A percentile compares a stretch with the other conserved stretches of the same genome.
These are phyloP conservation scores for Olyra latifolia DNA, from an alignment of 176 grass and related monocot genomes.

Conservation along the genomic window DNA sequence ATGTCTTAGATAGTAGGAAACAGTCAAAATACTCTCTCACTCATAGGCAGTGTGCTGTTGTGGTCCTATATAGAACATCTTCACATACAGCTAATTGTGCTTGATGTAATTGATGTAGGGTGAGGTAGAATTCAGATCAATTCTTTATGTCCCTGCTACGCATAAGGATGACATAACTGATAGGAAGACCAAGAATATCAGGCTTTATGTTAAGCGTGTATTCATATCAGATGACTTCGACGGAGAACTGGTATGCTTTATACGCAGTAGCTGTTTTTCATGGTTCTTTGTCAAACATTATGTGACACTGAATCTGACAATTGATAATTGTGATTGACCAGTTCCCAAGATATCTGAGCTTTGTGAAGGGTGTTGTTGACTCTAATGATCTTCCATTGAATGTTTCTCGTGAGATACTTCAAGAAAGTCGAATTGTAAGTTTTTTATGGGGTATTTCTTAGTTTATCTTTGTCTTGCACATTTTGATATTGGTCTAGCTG, in stretches of 20 bases:
- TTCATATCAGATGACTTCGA: constrained; percentile 99
- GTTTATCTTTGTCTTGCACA: not conserved
- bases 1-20: not conserved
- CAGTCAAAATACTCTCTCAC: not conserved
- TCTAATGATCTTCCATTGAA: constrained; percentile 98
- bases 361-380: constrained; percentile 98
- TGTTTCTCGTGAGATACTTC: constrained; percentile 97
- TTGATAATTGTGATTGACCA: constrained; percentile 34
- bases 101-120: constrained; percentile 56
- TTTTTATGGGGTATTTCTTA: constrained; percentile 5
- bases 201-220: constrained; percentile 92
- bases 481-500: not conserved
- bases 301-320: not conserved
- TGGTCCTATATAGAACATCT: not conserved
- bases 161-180: constrained; percentile 88
- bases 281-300: not conserved
- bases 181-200: constrained; percentile 93
- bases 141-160: constrained; percentile 86
- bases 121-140: constrained; percentile 97
- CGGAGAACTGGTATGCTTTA: constrained; percentile 71
- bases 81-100: not conserved
- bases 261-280: constrained; percentile 7
- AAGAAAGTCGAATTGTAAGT: constrained; percentile 99
- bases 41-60: not conserved
- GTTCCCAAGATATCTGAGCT: constrained; percentile 99